phyloP scores from a whole-genome alignment of 257 asterid species.

The Capsicum pubescens region DNA sequence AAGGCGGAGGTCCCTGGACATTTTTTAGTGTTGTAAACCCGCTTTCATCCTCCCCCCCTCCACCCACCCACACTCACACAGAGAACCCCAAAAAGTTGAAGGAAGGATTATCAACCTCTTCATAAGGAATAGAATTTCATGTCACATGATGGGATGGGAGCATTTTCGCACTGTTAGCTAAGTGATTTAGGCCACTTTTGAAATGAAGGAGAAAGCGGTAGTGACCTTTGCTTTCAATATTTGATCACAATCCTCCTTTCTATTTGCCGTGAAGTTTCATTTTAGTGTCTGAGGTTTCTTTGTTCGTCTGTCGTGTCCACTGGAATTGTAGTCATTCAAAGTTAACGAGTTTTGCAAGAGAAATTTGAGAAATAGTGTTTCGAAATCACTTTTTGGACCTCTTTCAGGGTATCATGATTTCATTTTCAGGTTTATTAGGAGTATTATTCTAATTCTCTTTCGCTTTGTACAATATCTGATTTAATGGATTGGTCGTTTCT shows the following conservation, averaged over 20 bases:
- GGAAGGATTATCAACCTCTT: too few species aligned
- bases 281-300: neutral
- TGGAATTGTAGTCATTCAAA: neutral
- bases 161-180: neutral
- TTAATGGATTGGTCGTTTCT: neutral
- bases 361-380: neutral
- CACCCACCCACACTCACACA: too few species aligned
- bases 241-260: neutral
- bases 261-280: neutral
- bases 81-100: too few species aligned
- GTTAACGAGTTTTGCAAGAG: neutral
- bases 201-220: neutral
- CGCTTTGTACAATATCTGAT: neutral
- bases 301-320: neutral
- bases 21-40: too few species aligned
- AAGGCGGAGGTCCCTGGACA: too few species aligned
- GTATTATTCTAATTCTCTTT: neutral
- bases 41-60: too few species aligned
- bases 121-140: neutral
- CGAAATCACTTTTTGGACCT: neutral
- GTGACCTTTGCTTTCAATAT: slow-evolving; percentile 12
- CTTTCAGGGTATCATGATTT: neutral
- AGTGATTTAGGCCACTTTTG: neutral
- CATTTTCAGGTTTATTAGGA: neutral
- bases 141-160: neutral